These are phyloP conservation scores for Tolypocladium inflatum DNA, from an alignment of 2,329 filamentous ascomycete species.

Conservation along the genomic window DNA sequence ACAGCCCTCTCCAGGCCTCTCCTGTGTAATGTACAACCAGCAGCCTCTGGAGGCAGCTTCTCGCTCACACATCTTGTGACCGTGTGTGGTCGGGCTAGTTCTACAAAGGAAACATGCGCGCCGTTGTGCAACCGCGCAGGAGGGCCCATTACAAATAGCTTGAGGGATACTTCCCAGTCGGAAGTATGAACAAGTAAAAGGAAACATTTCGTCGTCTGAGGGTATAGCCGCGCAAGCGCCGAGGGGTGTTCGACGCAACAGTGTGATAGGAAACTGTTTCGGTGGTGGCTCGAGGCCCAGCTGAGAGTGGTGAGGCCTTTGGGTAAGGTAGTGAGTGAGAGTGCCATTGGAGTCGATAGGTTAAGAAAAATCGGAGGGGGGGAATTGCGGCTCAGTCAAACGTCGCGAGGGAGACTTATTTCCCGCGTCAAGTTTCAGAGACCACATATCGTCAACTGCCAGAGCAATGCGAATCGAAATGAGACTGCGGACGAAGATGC, in stretches of 20 bases:
- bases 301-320: background rate
- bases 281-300: background rate
- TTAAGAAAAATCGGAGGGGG: background rate
- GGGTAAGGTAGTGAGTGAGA: background rate
- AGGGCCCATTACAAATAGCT: constrained; percentile 8
- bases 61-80: background rate
- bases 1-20: background rate
- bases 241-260: constrained; percentile 1
- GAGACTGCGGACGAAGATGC: constrained; percentile 11
- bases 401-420: background rate
- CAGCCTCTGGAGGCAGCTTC: constrained; percentile 5
- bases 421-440: constrained; percentile 14
- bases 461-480: constrained; percentile 10
- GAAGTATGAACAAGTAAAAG: constrained; percentile 11
- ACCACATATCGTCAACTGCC: constrained; percentile 9
- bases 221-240: constrained; percentile 12
- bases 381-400: background rate
- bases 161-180: constrained; percentile 2
- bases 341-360: background rate
- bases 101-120: constrained; percentile 10
- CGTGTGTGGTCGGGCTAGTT: constrained; percentile 6
- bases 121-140: constrained; percentile 3
- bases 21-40: constrained; percentile 11
- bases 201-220: constrained; percentile 13
- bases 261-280: background rate